Evolutionary conservation across 129 eudicot species (phyloP).

Genomic region (Flaveria bidentis): DNA sequence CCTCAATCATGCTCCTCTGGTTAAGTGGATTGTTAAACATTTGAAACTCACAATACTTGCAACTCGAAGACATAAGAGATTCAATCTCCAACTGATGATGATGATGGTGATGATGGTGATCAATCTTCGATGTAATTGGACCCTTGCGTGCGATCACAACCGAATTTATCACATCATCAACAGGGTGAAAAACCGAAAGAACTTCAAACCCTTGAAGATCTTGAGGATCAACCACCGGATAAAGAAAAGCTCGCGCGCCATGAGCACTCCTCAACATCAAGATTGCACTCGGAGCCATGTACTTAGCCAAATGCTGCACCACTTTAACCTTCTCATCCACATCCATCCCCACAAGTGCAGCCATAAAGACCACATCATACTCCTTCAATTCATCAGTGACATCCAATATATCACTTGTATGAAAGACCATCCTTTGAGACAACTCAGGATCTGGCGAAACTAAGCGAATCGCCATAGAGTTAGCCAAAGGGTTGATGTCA

Average conservation of each 20-base stretch:
- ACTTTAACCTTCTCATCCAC: conserved; percentile 55
- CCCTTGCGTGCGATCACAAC: conserved; percentile 66
- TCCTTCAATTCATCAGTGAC: conserved; percentile 50
- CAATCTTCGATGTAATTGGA: conserved; percentile 16
- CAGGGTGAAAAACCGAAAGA: conserved; percentile 81
- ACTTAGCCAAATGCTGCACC: conserved; percentile 58
- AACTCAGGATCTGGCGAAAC: conserved; percentile 55
- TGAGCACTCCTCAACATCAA: conserved; percentile 93
- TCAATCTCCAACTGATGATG: conserved; percentile 42
- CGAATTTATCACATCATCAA: conserved; percentile 86
- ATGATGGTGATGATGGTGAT: conserved; percentile 26
- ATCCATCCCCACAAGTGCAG: conserved; percentile 93
- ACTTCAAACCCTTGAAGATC: conserved; percentile 80
- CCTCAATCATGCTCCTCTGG: conserved; percentile 58
- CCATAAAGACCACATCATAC: conserved; percentile 78
- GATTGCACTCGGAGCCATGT: conserved; percentile 73
- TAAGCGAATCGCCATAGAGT: conserved; percentile 58
- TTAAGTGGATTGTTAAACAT: conserved; percentile 48
- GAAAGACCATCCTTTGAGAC: conserved; percentile 64
- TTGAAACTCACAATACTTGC: conserved; percentile 71
- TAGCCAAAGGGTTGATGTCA: conserved; percentile 74
- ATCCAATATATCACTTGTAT: conserved; percentile 60
- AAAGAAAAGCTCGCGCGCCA: conserved; percentile 84
- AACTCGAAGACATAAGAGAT: conserved; percentile 41
- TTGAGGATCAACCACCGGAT: conserved; percentile 75